phyloP scores from a whole-genome alignment of 2,329 filamentous ascomycete species.

The Plectosphaerella cucumerina region DNA sequence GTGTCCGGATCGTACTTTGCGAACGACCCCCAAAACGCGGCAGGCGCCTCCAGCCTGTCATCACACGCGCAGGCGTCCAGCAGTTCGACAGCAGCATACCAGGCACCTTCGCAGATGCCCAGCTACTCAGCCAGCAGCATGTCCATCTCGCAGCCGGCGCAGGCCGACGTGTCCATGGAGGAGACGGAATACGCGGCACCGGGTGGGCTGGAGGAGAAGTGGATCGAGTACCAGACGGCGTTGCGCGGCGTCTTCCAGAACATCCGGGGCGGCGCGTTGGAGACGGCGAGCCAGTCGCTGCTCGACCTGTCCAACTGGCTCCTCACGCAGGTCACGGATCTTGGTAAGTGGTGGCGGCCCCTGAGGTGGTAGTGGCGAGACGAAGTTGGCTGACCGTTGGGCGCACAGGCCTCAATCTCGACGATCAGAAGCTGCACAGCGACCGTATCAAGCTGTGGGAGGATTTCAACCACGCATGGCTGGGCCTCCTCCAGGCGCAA shows the following conservation, averaged over 20 bases:
- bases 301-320: constrained; percentile 52
- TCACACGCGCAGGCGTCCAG: constrained; percentile 41
- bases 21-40: constrained; percentile 58
- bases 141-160: constrained; percentile 36
- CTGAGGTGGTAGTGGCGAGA: too few relatives aligned
- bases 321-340: constrained; percentile 47
- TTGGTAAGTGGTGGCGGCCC: constrained; percentile 38
- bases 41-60: constrained; percentile 52
- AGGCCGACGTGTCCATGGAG: constrained; percentile 45
- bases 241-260: constrained; percentile 66
- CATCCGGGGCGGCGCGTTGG: constrained; percentile 51
- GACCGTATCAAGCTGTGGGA: constrained; percentile 85
- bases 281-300: constrained; percentile 47
- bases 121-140: constrained; percentile 43
- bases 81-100: constrained; percentile 59
- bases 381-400: neutral
- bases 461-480: constrained; percentile 92
- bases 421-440: constrained; percentile 70
- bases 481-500: constrained; percentile 77
- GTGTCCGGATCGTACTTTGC: constrained; percentile 75
- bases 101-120: constrained; percentile 54
- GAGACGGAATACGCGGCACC: constrained; percentile 55
- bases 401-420: constrained; percentile 69
- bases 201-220: constrained; percentile 62
- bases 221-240: constrained; percentile 60